phyloP scores from a whole-genome alignment of 2,329 filamentous ascomycete genomes.

The Colletotrichum sp. region DNA sequence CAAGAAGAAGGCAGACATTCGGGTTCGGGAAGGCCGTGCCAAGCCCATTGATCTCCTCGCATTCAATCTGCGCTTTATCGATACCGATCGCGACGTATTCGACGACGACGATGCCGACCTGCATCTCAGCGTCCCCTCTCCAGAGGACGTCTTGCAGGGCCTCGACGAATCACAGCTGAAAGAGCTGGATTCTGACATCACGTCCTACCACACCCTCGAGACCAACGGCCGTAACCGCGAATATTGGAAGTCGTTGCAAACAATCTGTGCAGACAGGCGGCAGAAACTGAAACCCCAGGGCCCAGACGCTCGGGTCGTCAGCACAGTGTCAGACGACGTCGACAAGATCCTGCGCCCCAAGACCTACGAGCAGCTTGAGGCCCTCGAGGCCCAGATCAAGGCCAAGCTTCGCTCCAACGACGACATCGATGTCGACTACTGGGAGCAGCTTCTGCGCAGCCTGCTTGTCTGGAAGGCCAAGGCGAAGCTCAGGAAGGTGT shows the following conservation, averaged over 20 bases:
- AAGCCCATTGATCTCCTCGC: conserved; percentile 94
- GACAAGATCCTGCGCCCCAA: conserved; percentile 88
- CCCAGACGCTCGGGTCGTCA: conserved; percentile 76
- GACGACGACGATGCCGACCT: conserved; percentile 82
- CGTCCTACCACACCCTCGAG: conserved; percentile 81
- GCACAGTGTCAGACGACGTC: conserved; percentile 84
- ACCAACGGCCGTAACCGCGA: conserved; percentile 77
- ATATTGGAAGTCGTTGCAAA: conserved; percentile 91
- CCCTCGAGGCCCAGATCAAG: conserved; percentile 85
- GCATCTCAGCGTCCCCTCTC: conserved; percentile 77
- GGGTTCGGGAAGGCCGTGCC: conserved; percentile 88
- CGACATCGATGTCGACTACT: conserved; percentile 95
- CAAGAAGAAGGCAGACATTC: conserved; percentile 97
- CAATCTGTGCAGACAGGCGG: conserved; percentile 79
- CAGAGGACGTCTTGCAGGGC: conserved; percentile 79
- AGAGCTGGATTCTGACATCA: conserved; percentile 83
- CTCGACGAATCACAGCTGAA: conserved; percentile 70
- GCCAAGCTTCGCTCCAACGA: conserved; percentile 87
- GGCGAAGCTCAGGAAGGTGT: conserved; percentile 80
- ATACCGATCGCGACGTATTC: conserved; percentile 82
- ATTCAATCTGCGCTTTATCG: conserved; percentile 87
- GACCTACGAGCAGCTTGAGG: conserved; percentile 83
- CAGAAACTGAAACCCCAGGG: conserved; percentile 66
- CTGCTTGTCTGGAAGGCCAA: conserved; percentile 91
- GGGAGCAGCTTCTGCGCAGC: conserved; percentile 89